phyloP scores from a whole-genome alignment of 768 basidiomycete species.

The Agaricus subrufescens region DNA sequence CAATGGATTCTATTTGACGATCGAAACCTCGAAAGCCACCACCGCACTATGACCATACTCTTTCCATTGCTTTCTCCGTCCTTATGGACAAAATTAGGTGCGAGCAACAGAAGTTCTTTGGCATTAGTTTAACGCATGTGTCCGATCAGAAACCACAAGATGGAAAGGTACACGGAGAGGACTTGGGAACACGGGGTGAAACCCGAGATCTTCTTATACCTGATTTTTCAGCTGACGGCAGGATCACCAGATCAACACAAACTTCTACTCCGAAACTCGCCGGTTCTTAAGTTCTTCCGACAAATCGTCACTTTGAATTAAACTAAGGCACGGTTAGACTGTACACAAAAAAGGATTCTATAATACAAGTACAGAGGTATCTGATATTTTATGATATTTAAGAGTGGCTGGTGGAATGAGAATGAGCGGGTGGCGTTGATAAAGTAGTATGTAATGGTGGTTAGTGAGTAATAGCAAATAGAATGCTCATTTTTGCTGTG shows the following conservation, averaged over 20 bases:
- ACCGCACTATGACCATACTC: too few species aligned
- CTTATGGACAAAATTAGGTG: too few species aligned
- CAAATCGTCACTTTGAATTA: not conserved
- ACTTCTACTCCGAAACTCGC: not conserved
- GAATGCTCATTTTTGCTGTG: conserved; percentile 13
- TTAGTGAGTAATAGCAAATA: not conserved
- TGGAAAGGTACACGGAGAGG: conserved; percentile 1
- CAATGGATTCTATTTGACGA: too few species aligned
- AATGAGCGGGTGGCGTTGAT: not conserved
- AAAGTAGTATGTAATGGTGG: not conserved
- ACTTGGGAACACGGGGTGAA: not conserved
- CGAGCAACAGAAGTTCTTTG: not conserved
- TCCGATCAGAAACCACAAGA: not conserved
- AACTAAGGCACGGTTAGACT: conserved; percentile 5
- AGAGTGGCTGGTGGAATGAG: not conserved
- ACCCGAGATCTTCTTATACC: not conserved
- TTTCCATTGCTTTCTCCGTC: too few species aligned
- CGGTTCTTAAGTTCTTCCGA: conserved; percentile 7
- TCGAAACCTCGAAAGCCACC: too few species aligned
- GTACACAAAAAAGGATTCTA: not conserved
- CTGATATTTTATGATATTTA: not conserved
- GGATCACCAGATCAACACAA: conserved; percentile 7
- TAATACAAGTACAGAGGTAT: conserved; percentile 10
- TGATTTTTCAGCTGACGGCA: not conserved
- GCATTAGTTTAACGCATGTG: too few species aligned